These are phyloP conservation scores for Hygrophorus pudorinus DNA, from an alignment of 768 basidiomycete genomes.

Conservation along the genomic window DNA sequence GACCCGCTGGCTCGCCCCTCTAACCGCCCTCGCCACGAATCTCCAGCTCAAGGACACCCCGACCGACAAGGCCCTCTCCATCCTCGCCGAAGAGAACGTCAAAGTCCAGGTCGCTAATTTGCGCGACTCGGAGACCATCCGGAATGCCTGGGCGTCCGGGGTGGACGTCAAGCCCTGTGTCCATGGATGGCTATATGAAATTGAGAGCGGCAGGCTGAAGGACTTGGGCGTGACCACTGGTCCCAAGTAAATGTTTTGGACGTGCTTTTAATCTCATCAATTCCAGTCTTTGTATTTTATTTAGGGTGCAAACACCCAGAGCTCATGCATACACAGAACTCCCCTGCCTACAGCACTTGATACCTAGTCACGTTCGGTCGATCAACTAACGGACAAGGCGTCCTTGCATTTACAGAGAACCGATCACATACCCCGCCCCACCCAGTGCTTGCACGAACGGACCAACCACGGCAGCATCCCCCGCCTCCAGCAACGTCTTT, in stretches of 20 bases:
- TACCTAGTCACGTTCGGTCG: no score
- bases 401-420: no score
- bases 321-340: no score
- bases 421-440: slow-evolving; percentile 15
- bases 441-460: slow-evolving; percentile 19
- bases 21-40: slow-evolving; percentile 31
- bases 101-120: slow-evolving; percentile 25
- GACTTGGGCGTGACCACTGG: slow-evolving; percentile 28
- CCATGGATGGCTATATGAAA: slow-evolving; percentile 44
- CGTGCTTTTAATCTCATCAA: no score
- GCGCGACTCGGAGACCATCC: slow-evolving; percentile 20
- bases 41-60: slow-evolving; percentile 20
- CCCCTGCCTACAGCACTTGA: no score
- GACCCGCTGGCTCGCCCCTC: slow-evolving; percentile 45
- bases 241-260: no score
- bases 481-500: slow-evolving; percentile 26
- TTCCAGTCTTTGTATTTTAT: not conserved
- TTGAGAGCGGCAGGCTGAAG: slow-evolving; percentile 29
- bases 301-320: no score
- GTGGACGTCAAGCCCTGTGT: slow-evolving; percentile 19
- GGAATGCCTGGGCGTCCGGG: slow-evolving; percentile 19
- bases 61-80: slow-evolving; percentile 16
- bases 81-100: slow-evolving; percentile 34
- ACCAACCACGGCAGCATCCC: slow-evolving; percentile 16
- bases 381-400: no score